Percentiles rank a stretch among this genome's conserved stretches.
Evolutionary conservation across 768 basidiomycete species (phyloP).

Genomic region (Dendrothele bispora): DNA sequence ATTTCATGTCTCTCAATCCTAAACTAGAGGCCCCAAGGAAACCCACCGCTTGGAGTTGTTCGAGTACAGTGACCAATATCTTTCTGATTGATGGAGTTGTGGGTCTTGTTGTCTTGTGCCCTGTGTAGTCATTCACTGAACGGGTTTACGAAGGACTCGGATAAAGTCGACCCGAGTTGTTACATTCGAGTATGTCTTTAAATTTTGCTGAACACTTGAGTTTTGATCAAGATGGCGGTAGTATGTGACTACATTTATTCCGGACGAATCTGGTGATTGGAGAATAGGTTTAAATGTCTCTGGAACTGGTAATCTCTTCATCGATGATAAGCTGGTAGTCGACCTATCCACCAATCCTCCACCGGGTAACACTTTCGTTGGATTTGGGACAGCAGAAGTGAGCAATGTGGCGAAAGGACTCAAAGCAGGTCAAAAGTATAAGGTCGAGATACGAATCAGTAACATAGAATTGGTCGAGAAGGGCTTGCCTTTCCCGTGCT

Average conservation of each 20-base stretch:
- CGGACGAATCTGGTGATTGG: constrained; percentile 52
- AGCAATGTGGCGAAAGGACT: constrained; percentile 33
- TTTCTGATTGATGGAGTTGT: constrained; percentile 45
- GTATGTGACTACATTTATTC: constrained; percentile 45
- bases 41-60: constrained; percentile 35
- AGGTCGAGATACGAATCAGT: constrained; percentile 37
- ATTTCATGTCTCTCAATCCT: constrained; percentile 29
- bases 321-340: constrained; percentile 46
- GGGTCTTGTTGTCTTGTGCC: constrained; percentile 12
- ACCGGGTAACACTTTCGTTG: constrained; percentile 41
- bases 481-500: constrained; percentile 34
- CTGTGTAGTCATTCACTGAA: neutral
- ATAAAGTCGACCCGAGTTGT: constrained; percentile 40
- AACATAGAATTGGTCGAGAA: constrained; percentile 33
- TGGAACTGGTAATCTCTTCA: constrained; percentile 48
- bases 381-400: constrained; percentile 41
- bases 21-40: constrained; percentile 24
- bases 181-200: constrained; percentile 42
- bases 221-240: constrained; percentile 12
- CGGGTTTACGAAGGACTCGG: constrained; percentile 27
- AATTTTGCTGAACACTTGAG: too few species aligned
- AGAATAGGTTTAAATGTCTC: constrained; percentile 47
- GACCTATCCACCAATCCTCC: constrained; percentile 42
- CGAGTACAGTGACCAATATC: constrained; percentile 33
- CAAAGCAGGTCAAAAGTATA: constrained; percentile 41